Evolutionary conservation across 192 early-diverging fungal genomes (phyloP).

Genomic region (Oehlia diaphana): DNA sequence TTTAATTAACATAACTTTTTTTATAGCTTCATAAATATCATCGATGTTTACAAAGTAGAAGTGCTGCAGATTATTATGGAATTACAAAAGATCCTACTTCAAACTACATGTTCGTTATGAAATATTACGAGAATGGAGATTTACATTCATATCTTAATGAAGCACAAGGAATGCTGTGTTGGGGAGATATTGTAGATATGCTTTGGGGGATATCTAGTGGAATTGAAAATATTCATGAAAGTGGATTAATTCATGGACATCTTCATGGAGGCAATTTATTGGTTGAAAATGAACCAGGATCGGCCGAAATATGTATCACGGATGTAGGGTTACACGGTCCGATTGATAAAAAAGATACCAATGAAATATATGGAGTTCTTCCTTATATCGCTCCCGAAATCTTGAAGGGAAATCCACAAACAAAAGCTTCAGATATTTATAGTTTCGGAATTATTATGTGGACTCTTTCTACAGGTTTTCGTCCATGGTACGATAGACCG

Average conservation of each 20-base stretch:
- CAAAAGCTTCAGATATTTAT: conserved; percentile 35
- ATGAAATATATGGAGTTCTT: conserved; percentile 32
- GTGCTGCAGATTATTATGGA: background rate
- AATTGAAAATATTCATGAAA: background rate
- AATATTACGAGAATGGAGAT: background rate
- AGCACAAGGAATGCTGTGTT: background rate
- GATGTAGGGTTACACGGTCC: background rate
- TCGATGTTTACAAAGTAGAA: conserved; percentile 1
- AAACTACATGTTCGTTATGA: background rate
- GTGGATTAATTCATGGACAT: background rate
- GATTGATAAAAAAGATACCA: background rate
- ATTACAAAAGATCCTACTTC: background rate
- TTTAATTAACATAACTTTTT: background rate
- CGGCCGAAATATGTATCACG: background rate
- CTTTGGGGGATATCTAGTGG: background rate
- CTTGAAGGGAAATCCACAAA: background rate
- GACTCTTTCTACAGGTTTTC: conserved; percentile 36
- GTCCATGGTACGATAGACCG: conserved; percentile 34
- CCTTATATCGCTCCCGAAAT: conserved; percentile 40
- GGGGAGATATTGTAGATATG: background rate
- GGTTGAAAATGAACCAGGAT: background rate
- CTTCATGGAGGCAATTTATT: conserved; percentile 23
- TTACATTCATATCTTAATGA: background rate
- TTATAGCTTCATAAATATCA: background rate
- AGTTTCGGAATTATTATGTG: conserved; percentile 47